Conservation (phyloP, 148 eudicot species). For the Beta vulgaris region DNA sequence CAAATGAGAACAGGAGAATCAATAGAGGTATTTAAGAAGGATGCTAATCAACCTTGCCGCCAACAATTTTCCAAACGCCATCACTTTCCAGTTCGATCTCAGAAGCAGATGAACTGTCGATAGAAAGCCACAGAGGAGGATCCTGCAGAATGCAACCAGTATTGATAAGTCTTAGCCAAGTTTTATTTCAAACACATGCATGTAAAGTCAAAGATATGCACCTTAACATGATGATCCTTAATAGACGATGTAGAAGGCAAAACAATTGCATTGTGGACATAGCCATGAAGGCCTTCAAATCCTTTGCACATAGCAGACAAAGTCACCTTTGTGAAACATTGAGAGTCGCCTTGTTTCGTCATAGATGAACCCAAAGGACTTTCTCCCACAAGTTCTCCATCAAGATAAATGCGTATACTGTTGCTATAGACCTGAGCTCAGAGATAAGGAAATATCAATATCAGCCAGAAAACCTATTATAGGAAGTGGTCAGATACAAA, state of each 20-base stretch:
- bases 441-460: conserved; percentile 5
- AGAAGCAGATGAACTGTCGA: conserved; percentile 57
- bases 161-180: conserved; percentile 1
- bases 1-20: conserved; percentile 1
- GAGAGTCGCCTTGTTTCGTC: conserved; percentile 23
- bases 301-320: conserved; percentile 40
- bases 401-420: conserved; percentile 50
- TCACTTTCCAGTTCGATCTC: conserved; percentile 63
- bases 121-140: conserved; percentile 55
- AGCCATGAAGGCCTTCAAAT: conserved; percentile 41
- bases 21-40: conserved; percentile 7
- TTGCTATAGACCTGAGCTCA: conserved; percentile 47
- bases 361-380: conserved; percentile 32
- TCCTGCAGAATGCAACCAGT: conserved; percentile 41
- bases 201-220: conserved; percentile 25
- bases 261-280: conserved; percentile 49
- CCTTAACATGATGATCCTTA: conserved; percentile 52
- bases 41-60: conserved; percentile 60
- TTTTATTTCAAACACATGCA: not conserved
- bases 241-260: conserved; percentile 36
- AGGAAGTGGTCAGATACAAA: not conserved
- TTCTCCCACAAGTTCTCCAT: conserved; percentile 68
- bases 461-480: not conserved
- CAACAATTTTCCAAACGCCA: conserved; percentile 80
- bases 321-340: conserved; percentile 31